A percentile compares a stretch with the other conserved stretches of the same genome.
Evolutionary conservation across 768 basidiomycete species (phyloP).

Genomic region (Hebeloma cylindrosporum): DNA sequence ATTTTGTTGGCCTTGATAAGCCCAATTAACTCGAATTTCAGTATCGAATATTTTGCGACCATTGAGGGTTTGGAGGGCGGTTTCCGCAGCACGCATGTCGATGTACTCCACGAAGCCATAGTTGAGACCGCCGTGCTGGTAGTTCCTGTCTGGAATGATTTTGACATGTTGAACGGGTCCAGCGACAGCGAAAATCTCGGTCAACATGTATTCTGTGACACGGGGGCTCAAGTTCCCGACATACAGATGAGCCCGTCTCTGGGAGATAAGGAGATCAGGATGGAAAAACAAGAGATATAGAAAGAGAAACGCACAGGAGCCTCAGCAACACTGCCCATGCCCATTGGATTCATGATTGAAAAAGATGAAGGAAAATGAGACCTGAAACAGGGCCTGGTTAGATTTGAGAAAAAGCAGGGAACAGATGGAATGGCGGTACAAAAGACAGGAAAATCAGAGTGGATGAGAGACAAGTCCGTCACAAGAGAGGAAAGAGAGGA

Average conservation of each 20-base stretch:
- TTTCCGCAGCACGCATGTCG: slow-evolving; percentile 98
- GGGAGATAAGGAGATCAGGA: slow-evolving; percentile 21
- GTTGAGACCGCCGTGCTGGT: slow-evolving; percentile 98
- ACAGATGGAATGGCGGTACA: slow-evolving; percentile 36
- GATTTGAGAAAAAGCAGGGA: slow-evolving; percentile 21
- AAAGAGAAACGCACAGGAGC: slow-evolving; percentile 61
- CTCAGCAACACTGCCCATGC: slow-evolving; percentile 69
- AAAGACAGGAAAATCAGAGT: slow-evolving; percentile 54
- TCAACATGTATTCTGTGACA: slow-evolving; percentile 99
- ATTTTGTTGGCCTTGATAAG: slow-evolving; percentile 96
- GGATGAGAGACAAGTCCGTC: slow-evolving; percentile 58
- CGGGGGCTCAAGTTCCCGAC: slow-evolving; percentile 97
- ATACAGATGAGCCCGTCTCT: slow-evolving; percentile 96
- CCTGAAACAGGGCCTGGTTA: slow-evolving; percentile 31
- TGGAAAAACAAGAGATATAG: slow-evolving; percentile 23
- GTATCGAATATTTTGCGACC: slow-evolving; percentile 99
- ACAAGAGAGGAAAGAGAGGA: slow-evolving; percentile 52
- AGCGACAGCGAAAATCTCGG: slow-evolving; percentile 95
- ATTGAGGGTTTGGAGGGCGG: slow-evolving; percentile 97
- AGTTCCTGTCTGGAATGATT: slow-evolving; percentile 99
- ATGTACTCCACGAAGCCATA: slow-evolving; percentile 99
- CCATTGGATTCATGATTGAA: slow-evolving; percentile 76
- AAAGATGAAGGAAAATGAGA: slow-evolving; percentile 55
- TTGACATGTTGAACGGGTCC: slow-evolving; percentile 98
- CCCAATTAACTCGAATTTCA: slow-evolving; percentile 99